Base-by-base conservation (phyloP, 2,329 filamentous ascomycete genomes). In the Phialophora chinensis region DNA sequence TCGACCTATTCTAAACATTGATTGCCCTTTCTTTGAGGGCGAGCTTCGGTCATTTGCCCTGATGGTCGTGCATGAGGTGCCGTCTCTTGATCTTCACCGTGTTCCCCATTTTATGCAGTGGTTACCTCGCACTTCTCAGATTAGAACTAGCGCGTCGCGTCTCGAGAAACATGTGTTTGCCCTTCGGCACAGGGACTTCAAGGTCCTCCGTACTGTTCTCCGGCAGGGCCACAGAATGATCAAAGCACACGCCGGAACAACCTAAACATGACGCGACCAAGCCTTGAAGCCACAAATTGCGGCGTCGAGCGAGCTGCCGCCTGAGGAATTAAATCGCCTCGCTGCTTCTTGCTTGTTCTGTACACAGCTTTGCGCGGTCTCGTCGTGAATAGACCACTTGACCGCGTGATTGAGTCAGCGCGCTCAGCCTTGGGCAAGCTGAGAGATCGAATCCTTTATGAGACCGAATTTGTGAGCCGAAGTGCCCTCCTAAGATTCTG, bases 91-190 rank as follows among this genome's bases (percentile, higher is more conserved):
- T 42, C 29, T 20, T 61, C 29, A 61, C 59, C 59, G 59, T 52
- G 23, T 12, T 42, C 20, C 12, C 14, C 3, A 38, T 20, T 20
- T 8, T 55, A 17, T 35, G n/a, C 27, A 23, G 27, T 29, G 27
- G 23, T 55, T 55, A 27, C 49, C 8, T 23, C 20, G 47, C 49
- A 60, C 29, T 31, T 61, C 29, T 61, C 59, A 52, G 47, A 53
- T 52, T 42, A 14, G 17, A 33, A 23, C 59, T 61, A 61, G 59
- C 59, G 59, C 49, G 59, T 61, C 59, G 59, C 59, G 59, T 61
- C 49, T 52, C 23, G 17, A 14, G 33, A 35, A 35, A 54, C 12
- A 60, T 44, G 59, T 47, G 59, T 61, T 61, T 29, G 3, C 29
- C 23, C 49, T 53, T 27, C 49, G 4, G 20, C 27, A 23, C 27